phyloP scores from a whole-genome alignment of 2,329 filamentous ascomycete species.

The Paecilomyces dactylethromorphus region DNA sequence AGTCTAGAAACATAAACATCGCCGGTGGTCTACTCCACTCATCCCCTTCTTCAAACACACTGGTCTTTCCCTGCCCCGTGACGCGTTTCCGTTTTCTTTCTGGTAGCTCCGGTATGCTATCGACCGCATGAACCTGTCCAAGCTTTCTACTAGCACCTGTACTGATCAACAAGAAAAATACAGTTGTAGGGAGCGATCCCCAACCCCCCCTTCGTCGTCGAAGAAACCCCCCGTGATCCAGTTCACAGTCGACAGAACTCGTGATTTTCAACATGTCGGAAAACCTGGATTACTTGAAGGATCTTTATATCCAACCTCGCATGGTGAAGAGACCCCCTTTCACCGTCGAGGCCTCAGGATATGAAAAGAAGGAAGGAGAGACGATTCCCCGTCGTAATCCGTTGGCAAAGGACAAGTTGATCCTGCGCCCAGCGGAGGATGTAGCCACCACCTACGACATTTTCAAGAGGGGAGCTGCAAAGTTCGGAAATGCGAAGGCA shows the following conservation, averaged over 20 bases:
- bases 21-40: background rate
- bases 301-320: conserved; percentile 33
- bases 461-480: conserved; percentile 59
- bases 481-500: conserved; percentile 57
- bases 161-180: background rate
- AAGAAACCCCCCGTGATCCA: background rate
- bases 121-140: background rate
- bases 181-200: background rate
- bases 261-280: conserved; percentile 22
- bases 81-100: background rate
- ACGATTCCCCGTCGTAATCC: conserved; percentile 74
- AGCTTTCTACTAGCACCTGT: background rate
- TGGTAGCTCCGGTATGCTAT: background rate
- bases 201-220: background rate
- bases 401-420: conserved; percentile 63
- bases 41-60: background rate
- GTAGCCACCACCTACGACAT: conserved; percentile 75
- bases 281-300: conserved; percentile 13
- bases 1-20: background rate
- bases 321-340: conserved; percentile 66
- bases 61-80: background rate
- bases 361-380: conserved; percentile 66
- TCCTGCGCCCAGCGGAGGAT: conserved; percentile 59
- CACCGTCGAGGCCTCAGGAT: conserved; percentile 65
- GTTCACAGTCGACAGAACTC: background rate